phyloP scores from a whole-genome alignment of 106 monocot genomes.

The Iris macrosiphon region DNA sequence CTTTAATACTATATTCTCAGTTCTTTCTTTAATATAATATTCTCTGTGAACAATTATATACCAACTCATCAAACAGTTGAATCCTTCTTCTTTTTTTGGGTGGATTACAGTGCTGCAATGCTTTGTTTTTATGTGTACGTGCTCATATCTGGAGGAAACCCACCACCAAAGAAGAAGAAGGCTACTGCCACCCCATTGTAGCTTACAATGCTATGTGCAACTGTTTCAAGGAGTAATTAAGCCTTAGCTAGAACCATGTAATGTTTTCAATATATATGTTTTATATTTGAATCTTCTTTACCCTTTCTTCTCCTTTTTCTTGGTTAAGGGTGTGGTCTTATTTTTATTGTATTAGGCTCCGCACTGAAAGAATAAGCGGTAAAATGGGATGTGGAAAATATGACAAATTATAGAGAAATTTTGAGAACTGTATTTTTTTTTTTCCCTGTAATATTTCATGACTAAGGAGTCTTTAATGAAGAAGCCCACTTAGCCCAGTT shows the following conservation, averaged over 20 bases:
- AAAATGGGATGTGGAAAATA: background rate
- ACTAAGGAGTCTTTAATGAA: too few relatives aligned
- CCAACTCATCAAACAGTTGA: too few relatives aligned
- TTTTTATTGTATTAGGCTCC: too few relatives aligned
- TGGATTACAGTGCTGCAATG: slow-evolving; percentile 27
- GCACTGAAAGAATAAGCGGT: background rate
- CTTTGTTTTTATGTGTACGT: slow-evolving; percentile 30
- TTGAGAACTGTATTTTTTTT: too few relatives aligned
- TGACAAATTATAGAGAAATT: background rate
- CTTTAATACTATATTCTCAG: background rate
- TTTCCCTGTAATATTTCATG: too few relatives aligned
- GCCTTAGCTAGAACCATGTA: background rate
- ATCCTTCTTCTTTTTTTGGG: background rate
- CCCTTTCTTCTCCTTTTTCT: background rate
- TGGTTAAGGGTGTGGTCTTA: too few relatives aligned
- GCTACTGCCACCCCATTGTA: background rate
- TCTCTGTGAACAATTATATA: too few relatives aligned
- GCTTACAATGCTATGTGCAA: background rate
- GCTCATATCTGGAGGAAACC: slow-evolving; percentile 20
- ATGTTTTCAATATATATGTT: background rate
- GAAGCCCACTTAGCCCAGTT: too few relatives aligned
- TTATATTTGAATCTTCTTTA: background rate
- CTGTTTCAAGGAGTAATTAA: background rate
- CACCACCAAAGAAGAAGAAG: slow-evolving; percentile 26
- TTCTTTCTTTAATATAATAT: too few relatives aligned